These are phyloP conservation scores for Candida krabiensis DNA, from an alignment of 805 yeast species.

Conservation along the genomic window DNA sequence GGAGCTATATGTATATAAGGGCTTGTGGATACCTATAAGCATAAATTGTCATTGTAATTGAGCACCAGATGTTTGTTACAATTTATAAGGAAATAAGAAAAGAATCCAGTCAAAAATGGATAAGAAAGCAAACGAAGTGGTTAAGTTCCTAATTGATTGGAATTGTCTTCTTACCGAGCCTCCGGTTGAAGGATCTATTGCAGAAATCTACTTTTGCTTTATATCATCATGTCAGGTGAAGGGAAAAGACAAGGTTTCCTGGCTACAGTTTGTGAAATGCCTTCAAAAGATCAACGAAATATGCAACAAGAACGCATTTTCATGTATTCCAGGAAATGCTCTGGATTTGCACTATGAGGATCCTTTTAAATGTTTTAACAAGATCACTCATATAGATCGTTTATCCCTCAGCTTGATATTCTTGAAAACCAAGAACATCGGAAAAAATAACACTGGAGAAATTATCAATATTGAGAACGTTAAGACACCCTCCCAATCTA, in stretches of 20 bases:
- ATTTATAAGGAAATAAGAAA: not conserved
- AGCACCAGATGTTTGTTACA: no score
- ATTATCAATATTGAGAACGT: not conserved
- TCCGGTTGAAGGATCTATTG: constrained; percentile 32
- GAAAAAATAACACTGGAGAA: not conserved
- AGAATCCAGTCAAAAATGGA: constrained; percentile 20
- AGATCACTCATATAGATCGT: constrained; percentile 27
- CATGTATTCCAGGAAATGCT: constrained; percentile 27
- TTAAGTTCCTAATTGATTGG: constrained; percentile 33
- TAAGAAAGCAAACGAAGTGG: constrained; percentile 30
- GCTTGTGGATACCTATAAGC: no score
- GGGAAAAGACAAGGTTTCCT: constrained; percentile 35
- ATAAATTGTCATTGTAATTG: no score
- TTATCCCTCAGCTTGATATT: constrained; percentile 25
- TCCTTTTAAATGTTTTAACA: constrained; percentile 29
- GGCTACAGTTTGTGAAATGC: constrained; percentile 33
- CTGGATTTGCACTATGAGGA: constrained; percentile 24
- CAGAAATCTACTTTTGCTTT: constrained; percentile 33
- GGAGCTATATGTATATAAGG: constrained; percentile 3
- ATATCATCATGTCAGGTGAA: constrained; percentile 30
- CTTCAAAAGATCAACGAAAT: constrained; percentile 24
- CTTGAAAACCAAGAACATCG: constrained; percentile 14
- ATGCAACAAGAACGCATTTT: constrained; percentile 21
- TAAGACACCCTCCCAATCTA: constrained; percentile 2
- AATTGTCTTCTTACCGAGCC: constrained; percentile 26